Conservation (phyloP, 2,329 filamentous ascomycete genomes). For the Epichloe elymi region DNA sequence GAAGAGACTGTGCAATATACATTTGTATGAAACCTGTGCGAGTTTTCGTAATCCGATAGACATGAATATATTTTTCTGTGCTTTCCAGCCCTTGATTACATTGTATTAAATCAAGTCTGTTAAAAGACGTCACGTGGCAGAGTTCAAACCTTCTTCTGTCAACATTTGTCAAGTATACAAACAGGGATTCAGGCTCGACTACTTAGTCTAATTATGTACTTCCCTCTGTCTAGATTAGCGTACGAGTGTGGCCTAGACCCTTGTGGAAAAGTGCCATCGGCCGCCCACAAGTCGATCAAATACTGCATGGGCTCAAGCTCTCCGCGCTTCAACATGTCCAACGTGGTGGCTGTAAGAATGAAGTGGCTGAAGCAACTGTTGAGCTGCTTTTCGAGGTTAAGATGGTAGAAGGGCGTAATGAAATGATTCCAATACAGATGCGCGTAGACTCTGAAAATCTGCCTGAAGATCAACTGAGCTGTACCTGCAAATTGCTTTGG, state of each 20-base stretch:
- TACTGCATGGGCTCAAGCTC: conserved; percentile 89
- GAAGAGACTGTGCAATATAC: too few relatives aligned
- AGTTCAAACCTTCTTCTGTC: too few relatives aligned
- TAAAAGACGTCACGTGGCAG: too few relatives aligned
- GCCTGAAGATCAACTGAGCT: conserved; percentile 79
- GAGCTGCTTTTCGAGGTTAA: conserved; percentile 60
- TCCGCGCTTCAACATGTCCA: conserved; percentile 66
- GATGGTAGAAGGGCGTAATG: conserved; percentile 63
- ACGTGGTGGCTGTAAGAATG: conserved; percentile 59
- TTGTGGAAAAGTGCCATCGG: conserved; percentile 67
- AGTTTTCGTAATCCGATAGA: too few relatives aligned
- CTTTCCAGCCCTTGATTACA: too few relatives aligned
- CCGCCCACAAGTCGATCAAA: conserved; percentile 75
- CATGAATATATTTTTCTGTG: too few relatives aligned
- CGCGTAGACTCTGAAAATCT: conserved; percentile 93
- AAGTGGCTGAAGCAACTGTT: conserved; percentile 78
- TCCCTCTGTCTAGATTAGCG: conserved; percentile 31
- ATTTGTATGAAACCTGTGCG: too few relatives aligned
- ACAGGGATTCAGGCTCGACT: neutral
- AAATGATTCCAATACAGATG: conserved; percentile 95
- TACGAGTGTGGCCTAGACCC: conserved; percentile 49
- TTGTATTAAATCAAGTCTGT: too few relatives aligned
- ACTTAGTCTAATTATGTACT: conserved; percentile 7
- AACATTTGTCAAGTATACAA: too few relatives aligned
- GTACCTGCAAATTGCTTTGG: conserved; percentile 72